Conservation (phyloP, 345 rosid species). For the Nasturtium officinale region DNA sequence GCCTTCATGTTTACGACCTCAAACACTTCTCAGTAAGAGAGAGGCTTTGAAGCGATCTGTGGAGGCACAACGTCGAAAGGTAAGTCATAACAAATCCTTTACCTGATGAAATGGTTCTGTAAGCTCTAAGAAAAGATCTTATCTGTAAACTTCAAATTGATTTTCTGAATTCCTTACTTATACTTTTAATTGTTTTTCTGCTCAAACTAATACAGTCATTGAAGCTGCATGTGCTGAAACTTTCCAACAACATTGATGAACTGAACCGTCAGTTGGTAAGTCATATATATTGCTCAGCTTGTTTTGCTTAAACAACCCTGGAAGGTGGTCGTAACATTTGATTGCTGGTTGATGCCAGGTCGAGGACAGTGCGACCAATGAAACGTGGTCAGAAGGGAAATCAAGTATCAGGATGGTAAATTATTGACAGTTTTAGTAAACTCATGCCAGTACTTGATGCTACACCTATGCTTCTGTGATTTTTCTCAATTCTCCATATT, state of each 20-base stretch:
- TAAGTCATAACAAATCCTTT: constrained; percentile 39
- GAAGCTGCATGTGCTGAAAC: constrained; percentile 88
- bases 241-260: constrained; percentile 61
- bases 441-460: constrained; percentile 27
- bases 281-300: constrained; percentile 27
- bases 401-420: constrained; percentile 45
- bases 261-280: constrained; percentile 73
- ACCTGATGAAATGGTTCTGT: not conserved
- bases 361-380: constrained; percentile 50
- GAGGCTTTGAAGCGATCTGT: constrained; percentile 78
- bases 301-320: constrained; percentile 16
- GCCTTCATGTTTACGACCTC: constrained; percentile 77
- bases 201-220: constrained; percentile 63
- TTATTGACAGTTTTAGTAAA: constrained; percentile 1
- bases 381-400: constrained; percentile 45
- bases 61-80: constrained; percentile 86
- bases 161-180: not conserved
- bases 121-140: not conserved
- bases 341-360: constrained; percentile 50
- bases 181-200: not conserved
- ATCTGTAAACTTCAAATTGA: constrained; percentile 5
- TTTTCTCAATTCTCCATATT: constrained; percentile 28
- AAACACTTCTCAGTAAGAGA: constrained; percentile 73
- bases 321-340: constrained; percentile 23
- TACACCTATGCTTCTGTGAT: constrained; percentile 22